These are phyloP conservation scores for Triticum urartu DNA, from an alignment of 176 grass and related monocot genomes.

Conservation along the genomic window DNA sequence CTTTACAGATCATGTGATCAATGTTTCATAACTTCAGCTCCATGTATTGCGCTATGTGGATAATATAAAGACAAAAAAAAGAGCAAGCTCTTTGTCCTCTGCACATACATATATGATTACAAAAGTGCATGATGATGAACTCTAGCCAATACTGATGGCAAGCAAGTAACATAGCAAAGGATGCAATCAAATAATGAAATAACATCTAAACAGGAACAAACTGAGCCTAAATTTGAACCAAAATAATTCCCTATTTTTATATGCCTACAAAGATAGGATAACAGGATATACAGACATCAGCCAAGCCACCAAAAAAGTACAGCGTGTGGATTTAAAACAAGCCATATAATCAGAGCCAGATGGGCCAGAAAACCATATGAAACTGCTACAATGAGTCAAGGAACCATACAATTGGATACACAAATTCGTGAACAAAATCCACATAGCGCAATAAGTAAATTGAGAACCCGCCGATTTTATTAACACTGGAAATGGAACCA, in stretches of 20 bases:
- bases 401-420: neutral
- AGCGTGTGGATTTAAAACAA: neutral
- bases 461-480: neutral
- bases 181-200: constrained; percentile 3
- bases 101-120: neutral
- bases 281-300: neutral
- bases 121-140: neutral
- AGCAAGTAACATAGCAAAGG: neutral
- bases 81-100: neutral
- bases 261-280: neutral
- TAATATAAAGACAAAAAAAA: neutral
- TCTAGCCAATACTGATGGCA: neutral
- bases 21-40: neutral
- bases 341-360: neutral
- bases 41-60: neutral
- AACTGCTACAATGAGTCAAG: neutral
- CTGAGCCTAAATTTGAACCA: neutral
- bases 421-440: too few relatives aligned
- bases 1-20: neutral
- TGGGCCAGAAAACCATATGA: neutral
- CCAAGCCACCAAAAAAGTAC: neutral
- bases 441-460: neutral
- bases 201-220: constrained; percentile 9
- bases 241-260: neutral
- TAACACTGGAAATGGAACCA: neutral